Percentiles rank a stretch among this genome's conserved stretches.
Evolutionary conservation across 1,139 yeast genomes (phyloP).

Genomic region (Meyerozyma elateridarum): DNA sequence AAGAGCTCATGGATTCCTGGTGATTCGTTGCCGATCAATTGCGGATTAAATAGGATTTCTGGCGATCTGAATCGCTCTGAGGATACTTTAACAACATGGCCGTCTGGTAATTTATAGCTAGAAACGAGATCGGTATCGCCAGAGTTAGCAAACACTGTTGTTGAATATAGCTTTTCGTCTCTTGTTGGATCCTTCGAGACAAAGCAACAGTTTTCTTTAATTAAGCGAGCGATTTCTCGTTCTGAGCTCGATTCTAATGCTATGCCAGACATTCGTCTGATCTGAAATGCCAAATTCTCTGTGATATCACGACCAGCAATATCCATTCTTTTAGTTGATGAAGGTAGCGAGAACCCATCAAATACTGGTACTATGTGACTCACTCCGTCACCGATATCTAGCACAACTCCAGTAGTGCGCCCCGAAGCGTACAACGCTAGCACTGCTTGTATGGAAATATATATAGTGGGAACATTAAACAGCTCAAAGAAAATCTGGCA

Average conservation of each 20-base stretch:
- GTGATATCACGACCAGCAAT: conserved; percentile 88
- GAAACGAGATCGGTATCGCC: conserved; percentile 25
- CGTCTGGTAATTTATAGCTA: conserved; percentile 74
- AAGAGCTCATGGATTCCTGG: conserved; percentile 66
- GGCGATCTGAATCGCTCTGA: conserved; percentile 66
- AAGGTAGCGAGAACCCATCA: conserved; percentile 78
- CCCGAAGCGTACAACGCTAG: conserved; percentile 85
- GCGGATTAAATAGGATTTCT: conserved; percentile 79
- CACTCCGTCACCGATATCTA: conserved; percentile 92
- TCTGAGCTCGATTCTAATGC: conserved; percentile 67
- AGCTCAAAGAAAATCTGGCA: conserved; percentile 80
- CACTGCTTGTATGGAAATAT: conserved; percentile 78
- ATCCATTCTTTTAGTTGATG: conserved; percentile 71
- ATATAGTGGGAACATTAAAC: conserved; percentile 83
- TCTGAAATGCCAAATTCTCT: conserved; percentile 60
- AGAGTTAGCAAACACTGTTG: conserved; percentile 19
- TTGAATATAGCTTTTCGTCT: conserved; percentile 59
- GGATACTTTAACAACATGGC: conserved; percentile 59
- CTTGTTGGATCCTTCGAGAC: conserved; percentile 63
- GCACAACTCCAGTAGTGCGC: conserved; percentile 81
- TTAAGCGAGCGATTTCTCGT: conserved; percentile 69
- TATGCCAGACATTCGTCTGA: conserved; percentile 62
- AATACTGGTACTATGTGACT: conserved; percentile 84
- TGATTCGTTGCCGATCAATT: conserved; percentile 70
- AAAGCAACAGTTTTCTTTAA: conserved; percentile 73